Conservation (phyloP, 805 yeast species). For the Candida alai region DNA sequence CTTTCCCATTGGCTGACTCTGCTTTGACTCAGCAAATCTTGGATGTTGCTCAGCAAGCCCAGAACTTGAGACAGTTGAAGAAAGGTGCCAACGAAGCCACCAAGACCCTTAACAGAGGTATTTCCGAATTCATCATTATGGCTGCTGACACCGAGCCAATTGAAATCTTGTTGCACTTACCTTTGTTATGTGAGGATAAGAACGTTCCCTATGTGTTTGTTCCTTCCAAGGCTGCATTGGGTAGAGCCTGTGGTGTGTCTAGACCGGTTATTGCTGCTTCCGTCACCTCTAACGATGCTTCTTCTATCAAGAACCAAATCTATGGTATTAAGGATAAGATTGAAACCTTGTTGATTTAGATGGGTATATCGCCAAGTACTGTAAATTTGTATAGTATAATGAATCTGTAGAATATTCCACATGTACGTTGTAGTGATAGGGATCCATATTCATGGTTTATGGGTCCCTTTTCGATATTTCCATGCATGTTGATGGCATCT, state of each 20-base stretch:
- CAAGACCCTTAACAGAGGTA: conserved; percentile 98
- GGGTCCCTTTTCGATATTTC: background rate
- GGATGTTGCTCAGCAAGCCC: conserved; percentile 97
- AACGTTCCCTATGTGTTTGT: conserved; percentile 99
- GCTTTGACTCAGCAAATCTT: conserved; percentile 93
- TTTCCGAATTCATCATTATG: conserved; percentile 98
- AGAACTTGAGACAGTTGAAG: conserved; percentile 96
- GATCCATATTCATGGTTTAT: background rate
- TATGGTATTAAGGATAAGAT: conserved; percentile 98
- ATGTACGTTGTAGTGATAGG: background rate
- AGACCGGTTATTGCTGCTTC: conserved; percentile 99
- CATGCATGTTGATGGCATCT: too few relatives aligned
- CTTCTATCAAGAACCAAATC: conserved; percentile 95
- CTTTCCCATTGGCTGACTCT: conserved; percentile 98
- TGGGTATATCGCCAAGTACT: background rate
- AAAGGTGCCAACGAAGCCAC: conserved; percentile 99
- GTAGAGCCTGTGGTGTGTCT: conserved; percentile 99
- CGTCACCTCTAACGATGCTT: conserved; percentile 96
- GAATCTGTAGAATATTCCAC: background rate
- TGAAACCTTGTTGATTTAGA: conserved; percentile 92
- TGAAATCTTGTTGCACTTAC: conserved; percentile 95
- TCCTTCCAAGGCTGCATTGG: conserved; percentile 97
- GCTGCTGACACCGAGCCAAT: conserved; percentile 99
- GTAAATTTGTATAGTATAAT: conserved; percentile 4
- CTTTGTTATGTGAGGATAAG: conserved; percentile 97